Percentiles rank a stretch among this genome's conserved stretches.
Conservation (phyloP, 2,329 filamentous ascomycete species). For the Penicillium digitatum region DNA sequence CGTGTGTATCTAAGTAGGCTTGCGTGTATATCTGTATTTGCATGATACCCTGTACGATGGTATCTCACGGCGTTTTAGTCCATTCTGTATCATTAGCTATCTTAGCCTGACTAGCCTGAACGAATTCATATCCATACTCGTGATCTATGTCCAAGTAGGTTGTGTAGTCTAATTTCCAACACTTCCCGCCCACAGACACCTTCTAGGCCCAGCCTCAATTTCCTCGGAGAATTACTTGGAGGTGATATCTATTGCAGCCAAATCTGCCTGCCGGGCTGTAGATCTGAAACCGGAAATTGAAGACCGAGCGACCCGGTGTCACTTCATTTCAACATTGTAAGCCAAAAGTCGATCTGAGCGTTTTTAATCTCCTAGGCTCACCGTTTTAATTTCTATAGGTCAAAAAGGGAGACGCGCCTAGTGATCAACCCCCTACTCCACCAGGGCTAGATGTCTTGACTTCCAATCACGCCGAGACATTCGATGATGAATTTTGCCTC, state of each 20-base stretch:
- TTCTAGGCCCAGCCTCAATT: not conserved
- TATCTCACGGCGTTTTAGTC: not conserved
- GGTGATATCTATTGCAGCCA: not conserved
- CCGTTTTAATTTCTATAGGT: not conserved
- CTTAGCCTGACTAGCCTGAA: not conserved
- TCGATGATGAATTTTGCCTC: not conserved
- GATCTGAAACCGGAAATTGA: not conserved
- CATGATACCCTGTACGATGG: constrained; percentile 1
- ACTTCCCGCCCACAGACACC: not conserved
- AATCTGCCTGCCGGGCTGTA: not conserved
- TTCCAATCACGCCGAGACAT: not conserved
- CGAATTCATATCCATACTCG: not conserved
- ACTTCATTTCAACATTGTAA: not conserved
- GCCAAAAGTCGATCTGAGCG: not conserved
- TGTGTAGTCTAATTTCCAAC: not conserved
- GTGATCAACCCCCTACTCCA: not conserved
- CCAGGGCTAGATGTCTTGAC: not conserved
- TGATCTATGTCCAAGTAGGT: not conserved
- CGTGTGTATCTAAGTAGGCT: not conserved
- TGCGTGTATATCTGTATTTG: not conserved
- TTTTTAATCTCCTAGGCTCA: not conserved
- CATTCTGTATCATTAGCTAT: not conserved
- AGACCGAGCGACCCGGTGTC: not conserved
- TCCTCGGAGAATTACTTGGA: not conserved
- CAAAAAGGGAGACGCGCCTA: not conserved